These are phyloP conservation scores for Micromonas pusilla DNA, from an alignment of 139 green algal species.

Conservation along the genomic window DNA sequence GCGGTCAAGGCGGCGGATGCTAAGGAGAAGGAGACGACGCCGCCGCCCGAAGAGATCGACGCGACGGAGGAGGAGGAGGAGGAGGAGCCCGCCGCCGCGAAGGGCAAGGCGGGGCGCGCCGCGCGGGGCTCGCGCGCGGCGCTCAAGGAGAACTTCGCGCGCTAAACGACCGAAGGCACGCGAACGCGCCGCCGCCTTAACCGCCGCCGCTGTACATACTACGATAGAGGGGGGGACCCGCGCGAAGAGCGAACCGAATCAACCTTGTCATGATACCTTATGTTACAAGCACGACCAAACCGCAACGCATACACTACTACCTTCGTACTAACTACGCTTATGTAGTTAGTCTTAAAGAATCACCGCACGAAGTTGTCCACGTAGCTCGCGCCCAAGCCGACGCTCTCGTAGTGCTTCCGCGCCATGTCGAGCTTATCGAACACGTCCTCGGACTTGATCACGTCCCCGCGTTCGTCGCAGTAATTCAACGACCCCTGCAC, in stretches of 20 bases:
- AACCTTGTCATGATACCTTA: no score
- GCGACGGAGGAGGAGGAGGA: no score
- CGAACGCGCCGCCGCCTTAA: no score
- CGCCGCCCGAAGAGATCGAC: not conserved
- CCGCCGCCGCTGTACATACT: no score
- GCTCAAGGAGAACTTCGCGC: not conserved
- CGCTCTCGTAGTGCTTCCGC: conserved; percentile 22
- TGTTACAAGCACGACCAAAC: no score
- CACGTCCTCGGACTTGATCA: conserved; percentile 25
- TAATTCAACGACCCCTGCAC: conserved; percentile 23
- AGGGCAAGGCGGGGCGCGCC: no score
- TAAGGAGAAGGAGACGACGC: not conserved
- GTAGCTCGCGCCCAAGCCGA: conserved; percentile 13
- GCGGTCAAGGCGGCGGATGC: not conserved
- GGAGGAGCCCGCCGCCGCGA: no score
- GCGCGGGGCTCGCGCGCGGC: not conserved
- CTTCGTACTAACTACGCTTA: no score
- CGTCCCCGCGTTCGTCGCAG: conserved; percentile 21
- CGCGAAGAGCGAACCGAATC: no score
- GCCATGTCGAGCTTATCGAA: conserved; percentile 27
- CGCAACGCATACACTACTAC: no score
- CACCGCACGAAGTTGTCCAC: conserved; percentile 27
- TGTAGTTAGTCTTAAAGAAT: not conserved
- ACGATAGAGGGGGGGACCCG: no score
- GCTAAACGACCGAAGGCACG: no score